These are phyloP conservation scores for Tolypocladium album DNA, from an alignment of 2,329 filamentous ascomycete species.

Conservation along the genomic window DNA sequence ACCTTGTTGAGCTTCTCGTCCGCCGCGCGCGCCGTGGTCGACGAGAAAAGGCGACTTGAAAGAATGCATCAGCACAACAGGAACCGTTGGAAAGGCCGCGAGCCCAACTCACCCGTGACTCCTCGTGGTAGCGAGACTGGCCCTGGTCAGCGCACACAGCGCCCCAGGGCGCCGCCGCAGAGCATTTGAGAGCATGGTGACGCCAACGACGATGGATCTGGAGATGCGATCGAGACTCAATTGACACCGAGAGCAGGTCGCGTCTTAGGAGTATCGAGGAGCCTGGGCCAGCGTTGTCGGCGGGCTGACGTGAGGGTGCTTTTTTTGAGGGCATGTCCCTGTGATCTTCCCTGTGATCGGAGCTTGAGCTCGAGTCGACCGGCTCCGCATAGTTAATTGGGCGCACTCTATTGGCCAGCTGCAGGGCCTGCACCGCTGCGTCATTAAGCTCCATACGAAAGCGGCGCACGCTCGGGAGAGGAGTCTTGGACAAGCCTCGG, in stretches of 20 bases:
- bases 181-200: constrained; percentile 9
- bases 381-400: not conserved
- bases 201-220: not conserved
- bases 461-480: too few relatives aligned
- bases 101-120: constrained; percentile 6
- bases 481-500: not conserved
- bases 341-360: constrained; percentile 24
- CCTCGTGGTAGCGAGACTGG: constrained; percentile 4
- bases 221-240: not conserved
- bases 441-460: too few relatives aligned
- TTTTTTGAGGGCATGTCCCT: constrained; percentile 12
- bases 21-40: constrained; percentile 34
- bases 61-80: not conserved
- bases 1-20: constrained; percentile 67
- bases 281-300: not conserved
- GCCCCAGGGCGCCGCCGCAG: constrained; percentile 7
- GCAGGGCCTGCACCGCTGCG: not conserved
- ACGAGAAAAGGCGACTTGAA: constrained; percentile 38
- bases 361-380: not conserved
- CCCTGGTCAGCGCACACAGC: constrained; percentile 5
- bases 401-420: not conserved
- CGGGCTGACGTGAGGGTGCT: constrained; percentile 12
- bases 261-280: not conserved
- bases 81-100: too few relatives aligned
- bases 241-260: too few relatives aligned